Evolutionary conservation across 2,329 filamentous ascomycete genomes (phyloP), one percentile per base, ranked within the genome.

Genomic region (Hypoxylon sp.): DNA sequence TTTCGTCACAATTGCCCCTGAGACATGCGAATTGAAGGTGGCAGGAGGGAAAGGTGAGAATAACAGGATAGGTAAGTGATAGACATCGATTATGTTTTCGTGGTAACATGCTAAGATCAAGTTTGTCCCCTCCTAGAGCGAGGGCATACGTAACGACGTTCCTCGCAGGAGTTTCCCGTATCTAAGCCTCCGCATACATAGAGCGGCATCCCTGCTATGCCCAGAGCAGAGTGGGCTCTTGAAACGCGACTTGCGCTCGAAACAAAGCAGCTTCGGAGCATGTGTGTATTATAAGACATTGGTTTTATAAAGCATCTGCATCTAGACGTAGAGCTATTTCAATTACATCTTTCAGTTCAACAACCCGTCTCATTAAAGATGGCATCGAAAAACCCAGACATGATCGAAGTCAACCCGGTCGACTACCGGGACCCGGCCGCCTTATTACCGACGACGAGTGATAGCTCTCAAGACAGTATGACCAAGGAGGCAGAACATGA

Each of bases 181-280:
- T 41, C 59, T 45, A 61, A 62, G 63, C 51, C 63, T 69, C 55
- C 64, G 48, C 63, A 48, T 64, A 63, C 50, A 60, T 69, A 63
- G 49, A 63, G 32, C n/a, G 34, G 23, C 46, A 63, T 11, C 64
- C 64, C 64, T 68, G 65, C 30, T 56, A 30, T 19, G 59, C 57
- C 61, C 51, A 63, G 58, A 25, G 30, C 21, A 38, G 7, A 45
- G 58, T 45, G 57, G 52, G 48, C 57, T 34, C 32, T 43, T 30
- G 51, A 64, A 67, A 67, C 60, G 52, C 63, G 60, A 62, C 63
- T 67, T 66, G n/a, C 60, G 60, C 57, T 64, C 60, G 32, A 51
- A 28, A 23, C 19, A 50, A 48, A 49, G 19, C 49, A 48, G 36
- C 34, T 60, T 63, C 60, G 38, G 36, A 21, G 4, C 9, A 34